Evolutionary conservation across 2,329 filamentous ascomycete genomes (phyloP).

Genomic region (Colletotrichum shisoi): DNA sequence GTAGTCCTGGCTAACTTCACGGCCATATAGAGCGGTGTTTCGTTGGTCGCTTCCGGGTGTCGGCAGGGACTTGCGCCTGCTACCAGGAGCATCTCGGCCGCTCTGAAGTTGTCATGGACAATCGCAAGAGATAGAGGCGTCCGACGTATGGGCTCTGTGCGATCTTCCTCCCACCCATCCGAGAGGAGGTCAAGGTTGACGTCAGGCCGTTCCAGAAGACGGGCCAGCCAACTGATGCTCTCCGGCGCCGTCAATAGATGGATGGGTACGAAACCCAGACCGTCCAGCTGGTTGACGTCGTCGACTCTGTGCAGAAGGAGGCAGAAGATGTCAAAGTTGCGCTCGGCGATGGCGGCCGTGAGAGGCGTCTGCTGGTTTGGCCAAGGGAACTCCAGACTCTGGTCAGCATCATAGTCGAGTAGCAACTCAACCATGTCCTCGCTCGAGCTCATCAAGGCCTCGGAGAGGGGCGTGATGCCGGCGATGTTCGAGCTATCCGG

Average conservation of each 20-base stretch:
- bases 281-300: slow-evolving; percentile 36
- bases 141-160: neutral
- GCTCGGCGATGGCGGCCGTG: slow-evolving; percentile 30
- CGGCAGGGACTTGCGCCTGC: slow-evolving; percentile 41
- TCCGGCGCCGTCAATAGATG: slow-evolving; percentile 39
- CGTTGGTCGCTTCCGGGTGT: slow-evolving; percentile 5
- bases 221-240: slow-evolving; percentile 32
- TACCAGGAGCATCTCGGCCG: slow-evolving; percentile 39
- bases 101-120: slow-evolving; percentile 28
- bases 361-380: slow-evolving; percentile 24
- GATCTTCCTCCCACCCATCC: neutral
- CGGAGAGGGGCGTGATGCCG: slow-evolving; percentile 25
- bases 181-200: slow-evolving; percentile 28
- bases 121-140: slow-evolving; percentile 42
- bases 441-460: slow-evolving; percentile 14
- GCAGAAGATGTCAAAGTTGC: slow-evolving; percentile 39
- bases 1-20: slow-evolving; percentile 9
- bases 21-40: slow-evolving; percentile 23
- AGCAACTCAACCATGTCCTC: slow-evolving; percentile 9
- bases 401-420: slow-evolving; percentile 14
- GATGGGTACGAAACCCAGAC: slow-evolving; percentile 35
- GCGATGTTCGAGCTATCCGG: slow-evolving; percentile 33
- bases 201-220: slow-evolving; percentile 22
- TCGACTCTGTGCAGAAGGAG: slow-evolving; percentile 1
- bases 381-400: slow-evolving; percentile 10